phyloP scores from a whole-genome alignment of 1,139 yeast species.

The Yamadazyma mexicana region DNA sequence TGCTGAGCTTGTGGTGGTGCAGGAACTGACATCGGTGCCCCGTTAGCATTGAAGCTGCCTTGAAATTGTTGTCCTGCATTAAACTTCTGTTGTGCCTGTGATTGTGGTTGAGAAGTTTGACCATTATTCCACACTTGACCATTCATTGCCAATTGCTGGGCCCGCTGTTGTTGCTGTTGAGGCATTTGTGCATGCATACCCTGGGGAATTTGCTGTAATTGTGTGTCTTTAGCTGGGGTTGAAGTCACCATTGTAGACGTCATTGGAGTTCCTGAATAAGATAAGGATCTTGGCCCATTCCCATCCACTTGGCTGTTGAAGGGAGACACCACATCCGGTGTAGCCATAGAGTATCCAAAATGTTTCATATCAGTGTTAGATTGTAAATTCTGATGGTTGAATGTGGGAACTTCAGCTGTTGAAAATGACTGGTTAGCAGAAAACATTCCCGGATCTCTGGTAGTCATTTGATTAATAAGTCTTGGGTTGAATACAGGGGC shows the following conservation, averaged over 20 bases:
- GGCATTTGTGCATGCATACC: background rate
- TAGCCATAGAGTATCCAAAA: conserved; percentile 3
- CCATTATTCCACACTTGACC: too few relatives aligned
- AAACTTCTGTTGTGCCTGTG: conserved; percentile 3
- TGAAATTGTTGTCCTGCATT: background rate
- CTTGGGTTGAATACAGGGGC: conserved; percentile 37
- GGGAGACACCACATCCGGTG: conserved; percentile 17
- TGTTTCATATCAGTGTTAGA: background rate
- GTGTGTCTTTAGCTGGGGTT: conserved; percentile 16
- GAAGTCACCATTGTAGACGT: conserved; percentile 16
- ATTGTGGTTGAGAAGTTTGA: background rate
- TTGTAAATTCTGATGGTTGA: conserved; percentile 1
- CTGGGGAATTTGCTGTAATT: background rate
- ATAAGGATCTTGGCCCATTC: conserved; percentile 4
- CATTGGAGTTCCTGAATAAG: conserved; percentile 10
- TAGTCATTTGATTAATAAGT: conserved; percentile 7
- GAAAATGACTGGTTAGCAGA: conserved; percentile 14
- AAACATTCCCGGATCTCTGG: background rate
- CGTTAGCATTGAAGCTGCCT: background rate
- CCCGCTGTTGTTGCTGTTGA: background rate
- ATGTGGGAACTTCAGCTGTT: conserved; percentile 11
- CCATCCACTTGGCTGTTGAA: conserved; percentile 11
- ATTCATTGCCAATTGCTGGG: background rate
- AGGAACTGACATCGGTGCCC: background rate
- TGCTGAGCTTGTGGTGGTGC: background rate